Evolutionary conservation across 2,329 filamentous ascomycete species (phyloP).

Genomic region (Hypoxylon sp.): DNA sequence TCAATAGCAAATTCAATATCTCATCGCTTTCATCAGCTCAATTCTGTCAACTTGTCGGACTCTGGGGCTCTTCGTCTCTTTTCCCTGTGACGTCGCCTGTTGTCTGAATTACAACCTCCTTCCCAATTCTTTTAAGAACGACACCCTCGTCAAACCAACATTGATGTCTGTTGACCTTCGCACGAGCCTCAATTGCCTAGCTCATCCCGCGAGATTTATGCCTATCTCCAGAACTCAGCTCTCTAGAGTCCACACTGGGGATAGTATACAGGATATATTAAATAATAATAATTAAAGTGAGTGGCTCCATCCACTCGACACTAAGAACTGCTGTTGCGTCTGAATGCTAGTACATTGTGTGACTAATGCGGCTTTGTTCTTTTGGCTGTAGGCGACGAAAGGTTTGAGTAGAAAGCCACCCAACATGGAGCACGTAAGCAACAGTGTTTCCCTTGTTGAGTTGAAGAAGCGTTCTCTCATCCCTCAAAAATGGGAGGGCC

Average conservation of each 20-base stretch:
- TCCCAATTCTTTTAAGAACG: constrained; percentile 44
- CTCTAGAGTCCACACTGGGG: constrained; percentile 69
- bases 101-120: constrained; percentile 36
- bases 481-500: constrained; percentile 67
- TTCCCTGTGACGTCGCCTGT: constrained; percentile 43
- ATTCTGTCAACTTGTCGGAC: constrained; percentile 28
- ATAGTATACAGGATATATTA: constrained; percentile 70
- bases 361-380: constrained; percentile 29
- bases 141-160: constrained; percentile 57
- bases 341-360: constrained; percentile 3
- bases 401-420: constrained; percentile 48
- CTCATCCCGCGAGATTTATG: constrained; percentile 71
- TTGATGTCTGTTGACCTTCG: constrained; percentile 74
- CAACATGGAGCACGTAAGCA: constrained; percentile 62
- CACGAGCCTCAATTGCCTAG: constrained; percentile 69
- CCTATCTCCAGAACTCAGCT: constrained; percentile 69
- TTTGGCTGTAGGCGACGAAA: constrained; percentile 25
- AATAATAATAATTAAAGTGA: constrained; percentile 57
- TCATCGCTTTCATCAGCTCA: constrained; percentile 34
- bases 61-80: constrained; percentile 36
- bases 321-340: background rate
- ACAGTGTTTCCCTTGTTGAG: constrained; percentile 51
- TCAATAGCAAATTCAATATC: constrained; percentile 26
- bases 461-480: constrained; percentile 63
- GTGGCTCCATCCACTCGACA: constrained; percentile 35